Base-by-base conservation (phyloP, 1,284 basidiomycete species). In the Trichosporon inkin region DNA sequence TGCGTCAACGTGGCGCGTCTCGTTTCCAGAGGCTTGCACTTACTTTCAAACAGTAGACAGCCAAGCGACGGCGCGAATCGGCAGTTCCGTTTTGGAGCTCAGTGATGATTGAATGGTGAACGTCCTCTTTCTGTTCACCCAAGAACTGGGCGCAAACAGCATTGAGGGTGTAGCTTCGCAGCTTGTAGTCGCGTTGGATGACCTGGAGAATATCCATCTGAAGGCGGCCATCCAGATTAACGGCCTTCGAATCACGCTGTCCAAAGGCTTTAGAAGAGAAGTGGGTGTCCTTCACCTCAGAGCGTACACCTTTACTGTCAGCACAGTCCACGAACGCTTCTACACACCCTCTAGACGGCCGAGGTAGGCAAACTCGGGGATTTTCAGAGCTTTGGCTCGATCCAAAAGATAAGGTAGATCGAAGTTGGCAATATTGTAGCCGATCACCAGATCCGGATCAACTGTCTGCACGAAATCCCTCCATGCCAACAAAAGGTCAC, bases 251-350 rank as follows among this genome's bases (percentile, higher is more conserved):
- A 74, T 95, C 92, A 47, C 94, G 88, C 67, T 92, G 90, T 17
- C 93, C 94, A 69, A 92, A 96, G 0, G 94, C 93, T 74, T 92
- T 95, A 0, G 92, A 96, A 3, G 91, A 94, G 77, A 97, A 97
- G 74, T 97, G 93, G 0, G 93, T 92, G 58, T 89, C 90, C 74
- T 92, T 94, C 41, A 86, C 84, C 70, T 88, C 86, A 0, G 90
- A 86, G 74, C 84, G 88, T 40, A 83, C 72, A 64, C 84, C 92
- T 94, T 64, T 35, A 17, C 2, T 10, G 53, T 61, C 19, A 64
- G 56, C 14, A 10, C 13, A 60, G 10, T 4, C 28, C 28, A 0
- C 14, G 5, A 17, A 10, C 6, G 35, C 0, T 24, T 4, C 13
- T 3, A 76, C 83, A 20, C 63, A 92, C 91, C 83, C 70, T 82